Percentiles rank a stretch among this genome's conserved stretches.
Evolutionary conservation across 1,284 basidiomycete genomes (phyloP).

Genomic region (Phylloporus gajari): DNA sequence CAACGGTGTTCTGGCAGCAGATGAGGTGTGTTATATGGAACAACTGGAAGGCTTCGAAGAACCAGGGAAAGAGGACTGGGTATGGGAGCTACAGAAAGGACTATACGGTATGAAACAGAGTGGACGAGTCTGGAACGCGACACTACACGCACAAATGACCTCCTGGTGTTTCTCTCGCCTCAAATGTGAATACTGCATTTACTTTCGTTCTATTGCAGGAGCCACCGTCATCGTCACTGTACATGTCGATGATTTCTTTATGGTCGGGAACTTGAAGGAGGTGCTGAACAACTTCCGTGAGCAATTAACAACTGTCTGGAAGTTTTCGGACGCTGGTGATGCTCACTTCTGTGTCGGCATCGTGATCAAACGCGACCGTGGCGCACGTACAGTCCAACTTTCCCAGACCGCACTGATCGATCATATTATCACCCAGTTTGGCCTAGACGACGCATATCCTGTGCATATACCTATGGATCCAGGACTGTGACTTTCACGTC

Average conservation of each 20-base stretch:
- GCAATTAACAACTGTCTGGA: background rate
- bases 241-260: conserved; percentile 10
- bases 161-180: background rate
- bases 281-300: background rate
- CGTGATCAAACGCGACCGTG: background rate
- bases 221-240: background rate
- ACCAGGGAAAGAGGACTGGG: background rate
- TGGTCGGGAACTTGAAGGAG: background rate
- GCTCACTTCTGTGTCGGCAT: conserved; percentile 4
- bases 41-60: conserved; percentile 4
- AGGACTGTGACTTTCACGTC: background rate
- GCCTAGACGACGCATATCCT: background rate
- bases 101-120: conserved; percentile 8
- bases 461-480: conserved; percentile 8
- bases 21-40: conserved; percentile 7
- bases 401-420: conserved; percentile 1
- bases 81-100: background rate
- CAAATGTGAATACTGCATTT: background rate
- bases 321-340: background rate
- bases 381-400: background rate
- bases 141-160: background rate
- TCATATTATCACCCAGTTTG: background rate
- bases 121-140: conserved; percentile 1
- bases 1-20: background rate
- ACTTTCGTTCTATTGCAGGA: background rate